Evolutionary conservation across 2,329 filamentous ascomycete species (phyloP).

Genomic region (Colletotrichum gigasporum): DNA sequence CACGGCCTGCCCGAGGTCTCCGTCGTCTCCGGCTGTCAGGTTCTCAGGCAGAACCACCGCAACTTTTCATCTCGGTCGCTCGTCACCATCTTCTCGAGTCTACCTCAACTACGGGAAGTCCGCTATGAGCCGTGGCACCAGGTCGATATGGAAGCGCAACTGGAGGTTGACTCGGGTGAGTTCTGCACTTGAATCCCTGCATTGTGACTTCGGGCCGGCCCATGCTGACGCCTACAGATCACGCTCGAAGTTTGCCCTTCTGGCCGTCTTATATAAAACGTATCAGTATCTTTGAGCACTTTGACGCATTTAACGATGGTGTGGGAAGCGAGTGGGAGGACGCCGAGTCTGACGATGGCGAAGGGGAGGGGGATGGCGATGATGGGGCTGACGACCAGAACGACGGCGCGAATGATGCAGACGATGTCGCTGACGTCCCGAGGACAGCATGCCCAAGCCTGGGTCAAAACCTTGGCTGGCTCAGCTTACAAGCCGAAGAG

Average conservation of each 20-base stretch:
- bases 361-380: not conserved
- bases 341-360: constrained; percentile 21
- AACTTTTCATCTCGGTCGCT: constrained; percentile 34
- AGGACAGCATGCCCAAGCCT: constrained; percentile 29
- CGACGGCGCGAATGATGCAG: not conserved
- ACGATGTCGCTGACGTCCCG: constrained; percentile 2
- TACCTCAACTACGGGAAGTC: constrained; percentile 32
- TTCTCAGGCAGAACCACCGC: constrained; percentile 35
- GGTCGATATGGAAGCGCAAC: constrained; percentile 30
- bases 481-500: constrained; percentile 32
- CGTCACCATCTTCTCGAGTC: constrained; percentile 33
- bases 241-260: constrained; percentile 32
- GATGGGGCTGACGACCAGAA: not conserved
- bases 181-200: too few species aligned
- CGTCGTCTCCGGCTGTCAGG: constrained; percentile 31
- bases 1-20: constrained; percentile 35
- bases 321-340: constrained; percentile 25
- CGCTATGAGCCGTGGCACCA: constrained; percentile 36
- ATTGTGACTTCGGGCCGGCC: too few species aligned
- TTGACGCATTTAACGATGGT: constrained; percentile 26
- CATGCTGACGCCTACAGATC: constrained; percentile 15
- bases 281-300: constrained; percentile 36
- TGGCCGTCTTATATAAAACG: constrained; percentile 34
- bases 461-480: constrained; percentile 26
- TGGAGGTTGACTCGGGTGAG: constrained; percentile 32